Base-by-base conservation (phyloP, 2,329 filamentous ascomycete species). In the Aspergillus quadricinctus region DNA sequence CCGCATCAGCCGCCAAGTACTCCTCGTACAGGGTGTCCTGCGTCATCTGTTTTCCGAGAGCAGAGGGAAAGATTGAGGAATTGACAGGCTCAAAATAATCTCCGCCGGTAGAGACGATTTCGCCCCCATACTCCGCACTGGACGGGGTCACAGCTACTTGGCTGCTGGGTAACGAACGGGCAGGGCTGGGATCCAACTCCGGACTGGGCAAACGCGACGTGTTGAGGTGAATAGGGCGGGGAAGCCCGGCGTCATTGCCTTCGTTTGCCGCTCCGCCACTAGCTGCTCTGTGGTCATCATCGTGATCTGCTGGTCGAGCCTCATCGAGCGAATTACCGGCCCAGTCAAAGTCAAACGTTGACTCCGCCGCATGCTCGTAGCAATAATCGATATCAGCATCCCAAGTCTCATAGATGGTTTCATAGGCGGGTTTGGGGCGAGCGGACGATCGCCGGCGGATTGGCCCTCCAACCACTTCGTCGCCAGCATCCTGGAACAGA, bases 341-440 rank as follows among this genome's bases (percentile, higher is more conserved):
- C 82, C 83, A 86, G 57, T 85, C 81, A 56, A 84, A 84, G 59
- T 86, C 77, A 60, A 81, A 85, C 52, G 82, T 80, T 1, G 83
- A 82, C 67, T 86, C 83, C 5, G 83, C 79, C 27, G 81, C 81
- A 64, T 84, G 80, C 58, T 85, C 80, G 61, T 86, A 86, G 63
- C 81, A 84, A 63, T 82, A 85, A 61, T 86, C 83, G 55, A 86
- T 82, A 57, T 84, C 82, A 41, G 83, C 82, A 63, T 86, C 83
- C 83, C 83, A 86, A 1, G 79, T 80, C 48, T 72, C 71, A 55
- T 69, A 70, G 37, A 72, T 61, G 31, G 69, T 68, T 29, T 70
- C 69, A 45, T 66, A 63, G 48, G 59, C 58, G 57, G 53, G 61
- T 55, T 49, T 63, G 52, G 53, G 57, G 54, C 28, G 59, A 53